Percentiles rank a stretch among this genome's conserved stretches.
phyloP scores from a whole-genome alignment of 2,329 filamentous ascomycete species.

The Neofusicoccum laricinum region DNA sequence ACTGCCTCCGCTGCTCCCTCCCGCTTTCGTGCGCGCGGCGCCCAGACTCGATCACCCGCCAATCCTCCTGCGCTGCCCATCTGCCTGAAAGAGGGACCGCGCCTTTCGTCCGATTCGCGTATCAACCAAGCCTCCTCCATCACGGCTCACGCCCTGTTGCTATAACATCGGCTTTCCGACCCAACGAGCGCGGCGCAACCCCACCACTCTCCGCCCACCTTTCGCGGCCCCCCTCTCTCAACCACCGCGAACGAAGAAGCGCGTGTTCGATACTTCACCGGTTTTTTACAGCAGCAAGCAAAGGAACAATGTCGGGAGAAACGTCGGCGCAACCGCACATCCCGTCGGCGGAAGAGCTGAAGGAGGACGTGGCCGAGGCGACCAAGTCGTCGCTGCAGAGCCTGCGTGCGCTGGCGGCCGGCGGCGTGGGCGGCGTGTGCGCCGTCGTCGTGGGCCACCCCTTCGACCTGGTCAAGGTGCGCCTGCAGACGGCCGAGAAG shows the following conservation, averaged over 20 bases:
- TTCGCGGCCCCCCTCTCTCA: too few species aligned
- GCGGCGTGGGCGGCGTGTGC: conserved; percentile 89
- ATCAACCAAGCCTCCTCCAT: neutral
- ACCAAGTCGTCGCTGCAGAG: conserved; percentile 58
- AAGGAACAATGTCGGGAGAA: too few species aligned
- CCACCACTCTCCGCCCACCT: too few species aligned
- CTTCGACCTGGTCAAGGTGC: conserved; percentile 97
- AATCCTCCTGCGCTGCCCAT: neutral
- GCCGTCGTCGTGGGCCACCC: conserved; percentile 92
- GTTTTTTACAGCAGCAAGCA: too few species aligned
- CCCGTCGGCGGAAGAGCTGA: conserved; percentile 42
- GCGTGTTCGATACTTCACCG: too few species aligned
- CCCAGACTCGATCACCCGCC: neutral
- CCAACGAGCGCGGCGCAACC: too few species aligned
- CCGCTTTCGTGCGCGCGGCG: neutral
- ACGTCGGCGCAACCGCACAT: neutral
- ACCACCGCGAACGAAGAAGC: too few species aligned
- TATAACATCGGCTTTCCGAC: neutral
- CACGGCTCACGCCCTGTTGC: neutral
- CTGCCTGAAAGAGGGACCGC: neutral
- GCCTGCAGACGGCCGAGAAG: conserved; percentile 90
- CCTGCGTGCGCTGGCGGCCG: conserved; percentile 79
- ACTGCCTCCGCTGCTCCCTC: neutral
- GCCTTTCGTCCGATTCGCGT: conserved; percentile 11
- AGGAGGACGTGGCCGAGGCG: conserved; percentile 50